A percentile compares a stretch with the other conserved stretches of the same genome.
These are phyloP conservation scores for Mycena polygramma DNA, from an alignment of 768 basidiomycete genomes.

Conservation along the genomic window DNA sequence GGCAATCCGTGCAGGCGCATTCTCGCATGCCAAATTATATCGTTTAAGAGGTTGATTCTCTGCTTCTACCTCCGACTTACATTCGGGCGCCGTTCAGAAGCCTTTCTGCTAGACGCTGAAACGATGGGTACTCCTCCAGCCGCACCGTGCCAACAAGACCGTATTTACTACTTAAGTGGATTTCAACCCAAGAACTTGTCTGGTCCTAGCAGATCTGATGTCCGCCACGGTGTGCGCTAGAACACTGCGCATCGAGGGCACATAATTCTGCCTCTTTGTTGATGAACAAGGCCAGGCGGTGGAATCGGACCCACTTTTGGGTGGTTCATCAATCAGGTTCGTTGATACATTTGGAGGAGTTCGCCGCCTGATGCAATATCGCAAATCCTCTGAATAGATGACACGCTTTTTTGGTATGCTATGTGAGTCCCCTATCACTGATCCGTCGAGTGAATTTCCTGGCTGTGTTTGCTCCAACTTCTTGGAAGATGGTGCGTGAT, in stretches of 20 bases:
- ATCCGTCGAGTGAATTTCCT: background rate
- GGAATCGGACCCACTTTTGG: constrained; percentile 60
- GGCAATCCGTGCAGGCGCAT: too few relatives aligned
- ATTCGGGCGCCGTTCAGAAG: constrained; percentile 50
- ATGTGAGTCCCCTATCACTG: constrained; percentile 1
- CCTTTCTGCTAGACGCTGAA: constrained; percentile 59
- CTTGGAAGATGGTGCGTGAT: constrained; percentile 58
- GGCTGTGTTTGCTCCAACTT: background rate
- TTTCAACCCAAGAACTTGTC: too few relatives aligned
- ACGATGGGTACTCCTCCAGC: too few relatives aligned
- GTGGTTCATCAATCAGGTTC: constrained; percentile 46
- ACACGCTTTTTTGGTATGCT: too few relatives aligned
- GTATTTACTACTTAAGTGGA: too few relatives aligned
- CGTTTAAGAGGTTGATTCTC: constrained; percentile 9
- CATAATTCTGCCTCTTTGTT: constrained; percentile 57
- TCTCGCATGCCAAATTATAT: background rate
- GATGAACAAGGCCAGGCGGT: constrained; percentile 52
- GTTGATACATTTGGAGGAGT: constrained; percentile 25
- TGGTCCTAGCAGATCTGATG: too few relatives aligned
- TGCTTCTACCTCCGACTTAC: constrained; percentile 49
- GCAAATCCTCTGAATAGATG: too few relatives aligned
- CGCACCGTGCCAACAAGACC: too few relatives aligned
- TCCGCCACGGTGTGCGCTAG: too few relatives aligned
- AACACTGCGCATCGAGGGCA: constrained; percentile 67
- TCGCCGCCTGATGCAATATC: background rate